Conservation (phyloP, 345 rosid species). For the Hibiscus trionum region DNA sequence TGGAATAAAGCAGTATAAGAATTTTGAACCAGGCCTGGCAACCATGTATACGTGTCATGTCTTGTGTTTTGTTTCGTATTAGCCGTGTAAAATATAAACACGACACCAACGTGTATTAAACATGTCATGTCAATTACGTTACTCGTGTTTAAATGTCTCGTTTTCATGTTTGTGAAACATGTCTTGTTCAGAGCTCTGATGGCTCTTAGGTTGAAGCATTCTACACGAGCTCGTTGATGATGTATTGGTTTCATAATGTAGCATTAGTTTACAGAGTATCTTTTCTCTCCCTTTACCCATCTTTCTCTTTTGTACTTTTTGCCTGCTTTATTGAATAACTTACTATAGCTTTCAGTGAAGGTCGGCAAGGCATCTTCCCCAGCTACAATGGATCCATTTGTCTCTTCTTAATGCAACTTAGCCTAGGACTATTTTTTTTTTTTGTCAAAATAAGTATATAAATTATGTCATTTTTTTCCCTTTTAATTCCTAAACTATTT, state of each 20-base stretch:
- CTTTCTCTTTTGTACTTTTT: no score
- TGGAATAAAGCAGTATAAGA: neutral
- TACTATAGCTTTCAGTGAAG: no score
- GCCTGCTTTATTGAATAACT: no score
- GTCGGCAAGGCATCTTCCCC: no score
- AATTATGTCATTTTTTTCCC: no score
- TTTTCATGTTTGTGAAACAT: neutral
- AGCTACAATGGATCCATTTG: no score
- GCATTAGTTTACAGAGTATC: conserved; percentile 1
- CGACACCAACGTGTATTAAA: neutral
- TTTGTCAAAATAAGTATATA: no score
- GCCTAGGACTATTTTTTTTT: no score
- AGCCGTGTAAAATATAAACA: neutral
- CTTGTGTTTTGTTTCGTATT: neutral
- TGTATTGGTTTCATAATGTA: neutral
- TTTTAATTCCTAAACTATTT: no score
- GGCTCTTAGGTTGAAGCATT: neutral
- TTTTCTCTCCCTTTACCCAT: neutral
- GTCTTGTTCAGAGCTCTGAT: neutral
- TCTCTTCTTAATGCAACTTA: no score
- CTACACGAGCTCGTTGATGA: neutral
- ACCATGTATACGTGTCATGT: neutral
- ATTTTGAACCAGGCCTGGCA: neutral
- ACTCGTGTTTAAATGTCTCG: neutral
- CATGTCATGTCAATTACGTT: neutral